phyloP scores from a whole-genome alignment of 2,329 filamentous ascomycete genomes.

The Penicillium sp. region DNA sequence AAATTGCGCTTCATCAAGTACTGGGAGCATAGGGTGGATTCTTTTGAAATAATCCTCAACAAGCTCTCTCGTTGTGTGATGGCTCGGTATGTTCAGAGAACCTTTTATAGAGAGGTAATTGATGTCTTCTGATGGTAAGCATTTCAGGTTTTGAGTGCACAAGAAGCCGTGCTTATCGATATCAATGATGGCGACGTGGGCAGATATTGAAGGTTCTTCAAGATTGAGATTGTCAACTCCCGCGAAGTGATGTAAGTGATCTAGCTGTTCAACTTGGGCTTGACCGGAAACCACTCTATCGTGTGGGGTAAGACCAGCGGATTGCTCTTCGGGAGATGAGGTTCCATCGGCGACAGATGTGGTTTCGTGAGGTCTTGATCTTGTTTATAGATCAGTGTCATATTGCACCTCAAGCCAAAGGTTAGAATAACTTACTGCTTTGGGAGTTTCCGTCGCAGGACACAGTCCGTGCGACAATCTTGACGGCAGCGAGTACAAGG shows the following conservation, averaged over 20 bases:
- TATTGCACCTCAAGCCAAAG: not conserved
- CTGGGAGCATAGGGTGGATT: constrained; percentile 31
- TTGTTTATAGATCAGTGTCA: not conserved
- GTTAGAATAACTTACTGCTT: constrained; percentile 10
- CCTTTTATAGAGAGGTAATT: constrained; percentile 50
- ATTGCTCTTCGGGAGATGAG: not conserved
- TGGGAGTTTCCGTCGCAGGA: constrained; percentile 36
- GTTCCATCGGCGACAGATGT: not conserved
- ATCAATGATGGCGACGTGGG: not conserved
- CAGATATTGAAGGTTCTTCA: not conserved
- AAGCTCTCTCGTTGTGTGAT: constrained; percentile 48
- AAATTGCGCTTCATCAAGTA: constrained; percentile 46
- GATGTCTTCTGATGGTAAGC: constrained; percentile 44
- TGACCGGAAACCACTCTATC: not conserved
- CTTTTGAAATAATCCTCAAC: constrained; percentile 39
- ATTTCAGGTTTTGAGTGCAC: constrained; percentile 13
- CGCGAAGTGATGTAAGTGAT: not conserved
- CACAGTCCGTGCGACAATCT: constrained; percentile 45
- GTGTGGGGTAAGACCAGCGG: not conserved
- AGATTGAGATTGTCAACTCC: not conserved
- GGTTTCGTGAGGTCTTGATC: not conserved
- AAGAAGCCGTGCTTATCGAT: constrained; percentile 21
- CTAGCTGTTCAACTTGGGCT: not conserved
- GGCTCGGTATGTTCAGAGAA: constrained; percentile 48
- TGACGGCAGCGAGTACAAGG: constrained; percentile 57